Evolutionary conservation across 768 basidiomycete genomes (phyloP), one percentile per base, ranked within the genome.

Genomic region (Panaeolus papilionaceus): DNA sequence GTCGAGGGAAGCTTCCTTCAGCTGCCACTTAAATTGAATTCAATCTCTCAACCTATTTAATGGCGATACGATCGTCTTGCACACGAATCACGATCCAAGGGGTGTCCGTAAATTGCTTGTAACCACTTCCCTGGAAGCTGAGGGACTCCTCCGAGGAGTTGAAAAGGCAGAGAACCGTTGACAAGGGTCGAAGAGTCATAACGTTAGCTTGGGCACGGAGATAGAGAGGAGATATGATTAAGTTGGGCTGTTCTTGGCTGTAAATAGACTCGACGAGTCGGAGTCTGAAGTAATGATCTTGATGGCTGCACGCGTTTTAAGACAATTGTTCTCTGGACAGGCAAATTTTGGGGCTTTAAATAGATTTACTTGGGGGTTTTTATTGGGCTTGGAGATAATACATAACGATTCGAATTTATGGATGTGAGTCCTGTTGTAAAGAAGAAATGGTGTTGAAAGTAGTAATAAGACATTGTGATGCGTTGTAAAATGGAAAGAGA

Each of bases 401-500:
- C 54, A 58, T 37, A 28, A 33, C 28, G n/a, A 58, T 58, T 58
- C 14, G 54, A 9, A 33, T 58, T 58, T 58, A 33, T 33, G 28
- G 4, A 58, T 5, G 14, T 1, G 54, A 33, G n/a, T 58, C 33
- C 54, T 33, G 54, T 20, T 20, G 20, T 49, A 23, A 33, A 58
- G n/a, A 58, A 33, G 54, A 58, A 8, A 33, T n/a, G 33, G 54
- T 58, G 54, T 58, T 58, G 54, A 16, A 58, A 58, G 54, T 58
- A 58, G 54, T 58, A 58, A 58, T 58, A 58, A 58, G 54, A 58
- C 54, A 58, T 33, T 58, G 54, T 37, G 28, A 58, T 58, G 54
- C 28, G 26, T 37, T 58, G 54, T 33, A 18, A 58, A 33, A 28
- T 11, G 26, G 33, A 37, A 58, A 58, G 20, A 11, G 12, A 18